These are phyloP conservation scores for Nemophila menziesii DNA, from an alignment of 257 asterid genomes.

Conservation along the genomic window DNA sequence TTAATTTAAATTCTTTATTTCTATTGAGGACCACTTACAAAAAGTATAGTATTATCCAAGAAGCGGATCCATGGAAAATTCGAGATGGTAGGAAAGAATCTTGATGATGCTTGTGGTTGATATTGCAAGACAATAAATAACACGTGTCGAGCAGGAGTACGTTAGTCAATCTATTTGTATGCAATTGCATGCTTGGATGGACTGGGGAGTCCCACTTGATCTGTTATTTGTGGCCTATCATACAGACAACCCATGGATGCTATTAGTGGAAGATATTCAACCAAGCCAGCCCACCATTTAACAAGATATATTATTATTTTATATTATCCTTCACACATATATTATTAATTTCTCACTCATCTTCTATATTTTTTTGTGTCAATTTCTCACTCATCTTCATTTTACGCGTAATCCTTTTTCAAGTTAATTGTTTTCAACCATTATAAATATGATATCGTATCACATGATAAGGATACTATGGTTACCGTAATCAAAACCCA, in stretches of 20 bases:
- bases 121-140: constrained; percentile 16
- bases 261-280: constrained; percentile 16
- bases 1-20: no score
- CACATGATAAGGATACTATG: no score
- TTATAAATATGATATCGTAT: no score
- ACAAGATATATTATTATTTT: no score
- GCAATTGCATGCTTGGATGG: not conserved
- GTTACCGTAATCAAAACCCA: no score
- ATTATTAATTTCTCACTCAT: no score
- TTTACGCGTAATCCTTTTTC: no score
- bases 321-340: no score
- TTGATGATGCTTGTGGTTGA: constrained; percentile 44
- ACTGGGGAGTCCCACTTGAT: not conserved
- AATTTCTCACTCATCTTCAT: no score
- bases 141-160: constrained; percentile 37
- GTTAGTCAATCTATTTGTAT: constrained; percentile 21
- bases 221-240: not conserved
- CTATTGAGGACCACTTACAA: not conserved
- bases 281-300: constrained; percentile 8
- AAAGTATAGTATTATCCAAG: constrained; percentile 16
- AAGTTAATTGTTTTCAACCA: no score
- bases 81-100: constrained; percentile 27
- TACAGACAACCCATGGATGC: not conserved
- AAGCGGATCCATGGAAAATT: constrained; percentile 24
- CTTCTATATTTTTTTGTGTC: no score